Evolutionary conservation across 129 eudicot species (phyloP).

Genomic region (Rutidosis leptorrhynchoides): DNA sequence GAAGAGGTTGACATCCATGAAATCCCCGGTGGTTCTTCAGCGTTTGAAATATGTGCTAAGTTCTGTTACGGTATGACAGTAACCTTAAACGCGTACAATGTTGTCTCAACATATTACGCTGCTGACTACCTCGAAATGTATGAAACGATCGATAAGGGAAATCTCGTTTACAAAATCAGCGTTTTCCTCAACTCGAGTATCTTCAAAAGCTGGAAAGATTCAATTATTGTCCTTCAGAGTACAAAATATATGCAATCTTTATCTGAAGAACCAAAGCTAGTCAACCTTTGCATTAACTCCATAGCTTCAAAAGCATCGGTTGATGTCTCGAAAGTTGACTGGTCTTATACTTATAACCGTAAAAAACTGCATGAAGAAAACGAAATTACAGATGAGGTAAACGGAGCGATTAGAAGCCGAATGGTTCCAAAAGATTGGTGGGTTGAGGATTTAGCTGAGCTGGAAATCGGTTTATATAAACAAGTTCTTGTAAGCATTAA

Average conservation of each 20-base stretch:
- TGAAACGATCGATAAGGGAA: constrained; percentile 85
- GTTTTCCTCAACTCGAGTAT: constrained; percentile 78
- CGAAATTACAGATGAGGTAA: constrained; percentile 42
- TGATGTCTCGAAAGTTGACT: constrained; percentile 74
- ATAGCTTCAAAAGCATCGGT: constrained; percentile 75
- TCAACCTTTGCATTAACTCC: constrained; percentile 67
- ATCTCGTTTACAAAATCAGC: constrained; percentile 77
- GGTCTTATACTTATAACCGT: constrained; percentile 89
- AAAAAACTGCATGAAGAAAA: constrained; percentile 68
- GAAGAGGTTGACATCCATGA: constrained; percentile 69
- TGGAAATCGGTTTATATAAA: constrained; percentile 64
- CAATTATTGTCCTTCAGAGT: constrained; percentile 79
- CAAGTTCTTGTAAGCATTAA: constrained; percentile 60
- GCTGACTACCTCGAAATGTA: constrained; percentile 93
- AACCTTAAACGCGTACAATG: constrained; percentile 86
- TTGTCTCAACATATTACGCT: constrained; percentile 71
- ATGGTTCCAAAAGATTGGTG: constrained; percentile 94
- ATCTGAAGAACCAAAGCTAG: constrained; percentile 72
- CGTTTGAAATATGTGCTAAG: constrained; percentile 89
- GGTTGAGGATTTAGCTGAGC: constrained; percentile 95
- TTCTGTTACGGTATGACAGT: constrained; percentile 96
- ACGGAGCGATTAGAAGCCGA: constrained; percentile 57
- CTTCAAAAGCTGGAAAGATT: constrained; percentile 96
- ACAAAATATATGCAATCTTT: constrained; percentile 52
- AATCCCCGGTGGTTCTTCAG: constrained; percentile 81